Percentiles rank a stretch among this genome's conserved stretches.
Conservation (phyloP, 805 yeast species). For the Lachancea dasiensis region DNA sequence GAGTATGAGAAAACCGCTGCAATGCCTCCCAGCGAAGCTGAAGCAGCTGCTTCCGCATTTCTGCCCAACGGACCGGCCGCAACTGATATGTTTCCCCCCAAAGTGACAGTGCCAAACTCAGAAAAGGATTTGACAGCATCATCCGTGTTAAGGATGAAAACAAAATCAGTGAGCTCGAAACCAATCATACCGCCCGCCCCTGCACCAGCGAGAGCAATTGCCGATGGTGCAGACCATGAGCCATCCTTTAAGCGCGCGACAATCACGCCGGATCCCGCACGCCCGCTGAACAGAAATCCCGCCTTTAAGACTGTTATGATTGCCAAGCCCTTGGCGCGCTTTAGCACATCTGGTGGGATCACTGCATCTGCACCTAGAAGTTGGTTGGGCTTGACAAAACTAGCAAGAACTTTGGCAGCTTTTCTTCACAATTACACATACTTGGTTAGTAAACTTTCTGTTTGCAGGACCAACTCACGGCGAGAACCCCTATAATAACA, state of each 20-base stretch:
- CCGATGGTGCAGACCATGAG: slow-evolving; percentile 95
- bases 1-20: slow-evolving; percentile 92
- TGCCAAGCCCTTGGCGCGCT: slow-evolving; percentile 90
- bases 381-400: slow-evolving; percentile 93
- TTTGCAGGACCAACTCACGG: too few relatives aligned
- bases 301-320: slow-evolving; percentile 92
- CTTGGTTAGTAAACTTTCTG: slow-evolving; percentile 5
- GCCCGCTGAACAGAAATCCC: slow-evolving; percentile 90
- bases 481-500: too few relatives aligned
- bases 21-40: slow-evolving; percentile 80
- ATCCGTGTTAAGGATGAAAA: slow-evolving; percentile 78
- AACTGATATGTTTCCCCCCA: slow-evolving; percentile 90
- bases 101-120: slow-evolving; percentile 86
- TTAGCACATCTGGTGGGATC: slow-evolving; percentile 82
- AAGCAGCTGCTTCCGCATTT: slow-evolving; percentile 95
- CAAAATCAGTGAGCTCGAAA: slow-evolving; percentile 93
- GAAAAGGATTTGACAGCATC: slow-evolving; percentile 93
- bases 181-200: slow-evolving; percentile 99
- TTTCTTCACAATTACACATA: slow-evolving; percentile 41
- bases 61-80: slow-evolving; percentile 98
- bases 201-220: slow-evolving; percentile 93
- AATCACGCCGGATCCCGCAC: slow-evolving; percentile 96
- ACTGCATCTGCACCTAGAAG: slow-evolving; percentile 80
- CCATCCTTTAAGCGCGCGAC: slow-evolving; percentile 94
- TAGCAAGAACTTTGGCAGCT: slow-evolving; percentile 86